Evolutionary conservation across 139 green algal genomes (phyloP).

Genomic region (Coelastrella sp.): DNA sequence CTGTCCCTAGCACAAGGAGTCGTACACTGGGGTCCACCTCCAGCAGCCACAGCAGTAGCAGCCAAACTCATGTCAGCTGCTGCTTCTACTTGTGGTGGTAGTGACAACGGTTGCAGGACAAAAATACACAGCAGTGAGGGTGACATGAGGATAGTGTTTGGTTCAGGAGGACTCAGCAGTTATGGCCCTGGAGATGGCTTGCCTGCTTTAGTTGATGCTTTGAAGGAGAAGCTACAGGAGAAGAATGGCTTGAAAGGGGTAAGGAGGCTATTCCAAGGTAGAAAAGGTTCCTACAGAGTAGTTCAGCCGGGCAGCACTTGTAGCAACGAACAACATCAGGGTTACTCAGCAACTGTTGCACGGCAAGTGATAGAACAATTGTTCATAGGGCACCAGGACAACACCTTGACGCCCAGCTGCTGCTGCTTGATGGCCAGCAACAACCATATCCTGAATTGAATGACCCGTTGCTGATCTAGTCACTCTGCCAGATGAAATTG

Average conservation of each 20-base stretch:
- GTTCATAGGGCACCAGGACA: no score
- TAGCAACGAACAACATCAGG: no score
- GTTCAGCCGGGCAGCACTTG: no score
- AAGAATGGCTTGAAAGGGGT: constrained; percentile 80
- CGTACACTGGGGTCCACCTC: constrained; percentile 86
- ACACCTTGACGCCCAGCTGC: no score
- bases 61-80: background rate
- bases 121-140: constrained; percentile 34
- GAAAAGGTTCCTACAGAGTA: no score
- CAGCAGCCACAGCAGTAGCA: constrained; percentile 69
- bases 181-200: constrained; percentile 87
- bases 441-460: no score
- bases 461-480: no score
- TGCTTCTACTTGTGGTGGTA: background rate
- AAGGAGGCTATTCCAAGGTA: background rate
- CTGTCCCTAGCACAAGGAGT: constrained; percentile 72
- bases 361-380: no score
- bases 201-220: constrained; percentile 75
- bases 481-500: no score
- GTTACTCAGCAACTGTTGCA: no score
- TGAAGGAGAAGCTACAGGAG: constrained; percentile 79
- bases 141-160: background rate
- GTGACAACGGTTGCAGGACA: constrained; percentile 70
- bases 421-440: no score
- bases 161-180: constrained; percentile 34